These are phyloP conservation scores for Backusella westeae DNA, from an alignment of 192 early-diverging fungal species.

Conservation along the genomic window DNA sequence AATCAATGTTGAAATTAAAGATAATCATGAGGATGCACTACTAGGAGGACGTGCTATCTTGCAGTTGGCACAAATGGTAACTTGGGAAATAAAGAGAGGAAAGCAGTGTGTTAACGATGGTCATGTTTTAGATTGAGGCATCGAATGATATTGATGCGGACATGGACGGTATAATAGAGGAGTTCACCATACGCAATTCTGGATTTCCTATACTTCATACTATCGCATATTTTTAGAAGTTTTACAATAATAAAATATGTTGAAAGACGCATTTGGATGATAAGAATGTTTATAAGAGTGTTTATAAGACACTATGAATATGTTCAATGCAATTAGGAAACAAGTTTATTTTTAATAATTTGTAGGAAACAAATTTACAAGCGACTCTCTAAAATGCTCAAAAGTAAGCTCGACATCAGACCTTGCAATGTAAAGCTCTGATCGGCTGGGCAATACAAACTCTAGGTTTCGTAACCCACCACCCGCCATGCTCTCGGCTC, in stretches of 20 bases:
- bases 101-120: background rate
- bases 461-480: slow-evolving; percentile 46
- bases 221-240: slow-evolving; percentile 56
- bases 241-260: background rate
- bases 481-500: slow-evolving; percentile 20
- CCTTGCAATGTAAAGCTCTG: slow-evolving; percentile 2
- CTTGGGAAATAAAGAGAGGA: background rate
- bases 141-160: slow-evolving; percentile 79
- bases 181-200: slow-evolving; percentile 58
- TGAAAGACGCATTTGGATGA: background rate
- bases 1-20: slow-evolving; percentile 95
- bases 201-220: slow-evolving; percentile 60
- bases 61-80: slow-evolving; percentile 72
- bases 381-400: slow-evolving; percentile 41
- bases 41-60: slow-evolving; percentile 84
- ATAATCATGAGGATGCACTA: slow-evolving; percentile 87
- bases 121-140: slow-evolving; percentile 51
- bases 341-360: slow-evolving; percentile 29
- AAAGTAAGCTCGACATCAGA: slow-evolving; percentile 38
- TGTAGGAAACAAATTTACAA: slow-evolving; percentile 46
- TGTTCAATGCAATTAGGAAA: background rate
- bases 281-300: background rate
- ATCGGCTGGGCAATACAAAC: slow-evolving; percentile 48
- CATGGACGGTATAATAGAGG: slow-evolving; percentile 77
- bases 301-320: too few relatives aligned